Base-by-base conservation (phyloP, 2,329 filamentous ascomycete genomes). In the Penicillium sp. region DNA sequence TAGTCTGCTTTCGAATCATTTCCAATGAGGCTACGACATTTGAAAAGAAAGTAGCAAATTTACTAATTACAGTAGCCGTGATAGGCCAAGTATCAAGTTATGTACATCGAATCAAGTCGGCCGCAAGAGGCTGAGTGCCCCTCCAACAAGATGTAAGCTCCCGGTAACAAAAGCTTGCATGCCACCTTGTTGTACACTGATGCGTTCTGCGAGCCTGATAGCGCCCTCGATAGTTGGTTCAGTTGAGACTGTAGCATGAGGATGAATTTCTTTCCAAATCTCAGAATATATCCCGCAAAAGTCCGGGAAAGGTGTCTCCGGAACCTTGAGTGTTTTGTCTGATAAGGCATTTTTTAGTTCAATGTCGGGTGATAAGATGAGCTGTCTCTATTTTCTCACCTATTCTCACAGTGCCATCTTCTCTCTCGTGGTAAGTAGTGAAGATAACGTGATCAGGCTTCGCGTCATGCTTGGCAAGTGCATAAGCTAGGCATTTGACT, bases 91-190 rank as follows among this genome's bases (percentile, higher is more conserved):
- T 8, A 33, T 33, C 8, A 33, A 33, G 11, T 22, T 22, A 22
- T 22, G 30, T 33, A 2, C 8, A 33, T 33, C 30, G 30, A 33
- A 33, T 33, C 6, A 2, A 33, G 11, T 11, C 30, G 30, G 48
- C 3, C 48, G 48, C 16, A 51, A 8, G 4, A 51, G 8, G 16
- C 48, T 51, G 16, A 51, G 26, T 25, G 48, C 48, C 22, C 48
- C 48, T 51, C 48, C 48, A n/a, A 51, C 48, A 19, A 51, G 10
- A 37, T 51, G 48, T 14, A 51, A 25, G 14, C 48, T 51, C 35
- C 48, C 48, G 1, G 48, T 51, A 26, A 33, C 33, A 37, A 51
- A 51, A 3, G n/a, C 48, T 37, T 51, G 28, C n/a, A 51, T 51
- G 30, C 28, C 33, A 25, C 48, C 48, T 11, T 51, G 16, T 19